These are phyloP conservation scores for Candida rishiriensis DNA, from an alignment of 805 yeast species.

Conservation along the genomic window DNA sequence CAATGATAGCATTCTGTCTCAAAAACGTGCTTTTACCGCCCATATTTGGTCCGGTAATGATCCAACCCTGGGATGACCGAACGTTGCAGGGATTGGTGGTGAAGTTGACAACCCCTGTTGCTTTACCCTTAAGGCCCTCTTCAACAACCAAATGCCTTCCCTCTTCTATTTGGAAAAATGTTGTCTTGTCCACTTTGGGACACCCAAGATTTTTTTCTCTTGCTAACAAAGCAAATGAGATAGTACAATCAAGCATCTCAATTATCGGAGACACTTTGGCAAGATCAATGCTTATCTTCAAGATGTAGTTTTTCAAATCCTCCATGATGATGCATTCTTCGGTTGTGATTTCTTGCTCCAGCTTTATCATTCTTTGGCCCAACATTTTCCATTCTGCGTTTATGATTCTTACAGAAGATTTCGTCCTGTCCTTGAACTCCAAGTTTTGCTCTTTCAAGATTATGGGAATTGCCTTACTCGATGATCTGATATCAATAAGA, in stretches of 20 bases:
- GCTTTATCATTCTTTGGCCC: constrained; percentile 42
- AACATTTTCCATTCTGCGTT: constrained; percentile 49
- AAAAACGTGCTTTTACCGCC: constrained; percentile 79
- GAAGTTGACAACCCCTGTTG: constrained; percentile 40
- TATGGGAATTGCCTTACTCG: constrained; percentile 19
- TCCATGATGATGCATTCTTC: constrained; percentile 55
- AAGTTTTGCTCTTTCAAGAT: constrained; percentile 12
- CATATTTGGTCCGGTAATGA: constrained; percentile 90
- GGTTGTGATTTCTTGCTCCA: constrained; percentile 41
- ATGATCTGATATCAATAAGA: constrained; percentile 23
- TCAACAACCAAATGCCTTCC: constrained; percentile 92
- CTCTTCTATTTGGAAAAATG: constrained; percentile 43
- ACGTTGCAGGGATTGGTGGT: constrained; percentile 40
- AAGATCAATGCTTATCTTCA: constrained; percentile 40
- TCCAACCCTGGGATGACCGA: constrained; percentile 36
- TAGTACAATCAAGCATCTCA: constrained; percentile 67
- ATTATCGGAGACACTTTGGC: constrained; percentile 42
- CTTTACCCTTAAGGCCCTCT: constrained; percentile 50
- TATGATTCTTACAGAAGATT: constrained; percentile 31
- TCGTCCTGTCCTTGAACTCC: constrained; percentile 22
- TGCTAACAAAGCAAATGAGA: constrained; percentile 70
- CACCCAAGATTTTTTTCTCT: constrained; percentile 60
- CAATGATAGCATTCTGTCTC: constrained; percentile 66
- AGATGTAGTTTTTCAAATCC: constrained; percentile 41
- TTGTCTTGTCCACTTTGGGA: constrained; percentile 55